Percentiles rank a stretch among this genome's conserved stretches.
phyloP scores from a whole-genome alignment of 2,329 filamentous ascomycete genomes.

The Herpotrichia juniperi region DNA sequence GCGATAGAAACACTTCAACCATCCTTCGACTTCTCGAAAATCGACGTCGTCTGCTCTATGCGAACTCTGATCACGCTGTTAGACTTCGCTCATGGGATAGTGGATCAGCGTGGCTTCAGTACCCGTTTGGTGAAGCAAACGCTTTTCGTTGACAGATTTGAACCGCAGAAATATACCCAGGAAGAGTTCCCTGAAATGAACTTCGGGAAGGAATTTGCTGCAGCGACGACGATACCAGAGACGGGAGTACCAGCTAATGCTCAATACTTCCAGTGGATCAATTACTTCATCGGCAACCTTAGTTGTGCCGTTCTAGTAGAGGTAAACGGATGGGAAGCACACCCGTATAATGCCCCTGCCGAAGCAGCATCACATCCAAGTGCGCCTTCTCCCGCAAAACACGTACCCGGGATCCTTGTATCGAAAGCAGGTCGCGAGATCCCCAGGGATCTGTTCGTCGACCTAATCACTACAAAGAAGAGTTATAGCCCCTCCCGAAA shows the following conservation, averaged over 20 bases:
- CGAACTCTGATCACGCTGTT: background rate
- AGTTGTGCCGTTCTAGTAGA: background rate
- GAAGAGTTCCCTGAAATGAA: background rate
- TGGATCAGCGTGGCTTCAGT: background rate
- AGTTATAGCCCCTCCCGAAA: background rate
- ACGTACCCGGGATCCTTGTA: background rate
- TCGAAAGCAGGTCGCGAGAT: background rate
- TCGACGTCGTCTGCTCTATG: conserved; percentile 1
- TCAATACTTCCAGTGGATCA: background rate
- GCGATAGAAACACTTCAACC: background rate
- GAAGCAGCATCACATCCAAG: background rate
- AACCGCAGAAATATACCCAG: background rate
- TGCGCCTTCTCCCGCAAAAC: background rate
- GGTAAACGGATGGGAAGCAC: background rate
- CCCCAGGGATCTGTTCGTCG: background rate
- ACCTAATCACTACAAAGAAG: background rate
- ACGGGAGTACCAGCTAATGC: background rate
- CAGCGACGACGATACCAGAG: background rate
- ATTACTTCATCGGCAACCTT: background rate
- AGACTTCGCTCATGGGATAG: background rate
- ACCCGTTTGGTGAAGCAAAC: background rate
- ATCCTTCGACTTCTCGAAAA: background rate
- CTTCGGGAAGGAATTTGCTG: background rate
- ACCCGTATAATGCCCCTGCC: background rate
- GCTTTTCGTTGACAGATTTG: background rate